These are phyloP conservation scores for Erysimum cheiri DNA, from an alignment of 441 rosid genomes.

Conservation along the genomic window DNA sequence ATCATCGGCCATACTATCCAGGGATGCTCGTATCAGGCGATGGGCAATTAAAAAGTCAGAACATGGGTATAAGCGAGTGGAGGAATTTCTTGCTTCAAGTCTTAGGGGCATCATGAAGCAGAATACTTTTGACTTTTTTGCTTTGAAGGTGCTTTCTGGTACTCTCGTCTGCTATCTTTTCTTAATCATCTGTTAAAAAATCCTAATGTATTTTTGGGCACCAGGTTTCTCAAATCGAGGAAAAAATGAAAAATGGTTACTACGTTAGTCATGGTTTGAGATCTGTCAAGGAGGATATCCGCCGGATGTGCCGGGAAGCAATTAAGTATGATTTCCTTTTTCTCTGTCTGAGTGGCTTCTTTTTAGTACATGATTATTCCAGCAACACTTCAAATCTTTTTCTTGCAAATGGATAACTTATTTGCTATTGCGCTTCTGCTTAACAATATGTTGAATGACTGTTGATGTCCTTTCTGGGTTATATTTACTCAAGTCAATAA, in stretches of 20 bases:
- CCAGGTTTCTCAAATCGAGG: conserved; percentile 94
- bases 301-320: conserved; percentile 99
- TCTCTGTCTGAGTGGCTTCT: conserved; percentile 26
- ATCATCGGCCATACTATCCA: conserved; percentile 88
- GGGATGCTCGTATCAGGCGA: conserved; percentile 97
- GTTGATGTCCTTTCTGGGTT: conserved; percentile 21
- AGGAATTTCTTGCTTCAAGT: conserved; percentile 90
- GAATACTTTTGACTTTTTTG: conserved; percentile 86
- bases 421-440: conserved; percentile 25
- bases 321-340: conserved; percentile 69
- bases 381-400: conserved; percentile 9
- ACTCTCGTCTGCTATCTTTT: conserved; percentile 26
- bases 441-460: conserved; percentile 31
- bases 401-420: conserved; percentile 21
- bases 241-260: conserved; percentile 84
- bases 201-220: conserved; percentile 40
- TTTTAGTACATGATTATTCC: conserved; percentile 22
- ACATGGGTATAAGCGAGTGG: conserved; percentile 90
- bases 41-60: conserved; percentile 95
- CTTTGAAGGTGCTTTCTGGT: conserved; percentile 70
- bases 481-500: conserved; percentile 24
- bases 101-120: conserved; percentile 95
- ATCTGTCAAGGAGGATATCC: conserved; percentile 93
- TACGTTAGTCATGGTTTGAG: conserved; percentile 85
- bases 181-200: conserved; percentile 18